Evolutionary conservation across 345 rosid genomes (phyloP).

Genomic region (Jatropha curcas): DNA sequence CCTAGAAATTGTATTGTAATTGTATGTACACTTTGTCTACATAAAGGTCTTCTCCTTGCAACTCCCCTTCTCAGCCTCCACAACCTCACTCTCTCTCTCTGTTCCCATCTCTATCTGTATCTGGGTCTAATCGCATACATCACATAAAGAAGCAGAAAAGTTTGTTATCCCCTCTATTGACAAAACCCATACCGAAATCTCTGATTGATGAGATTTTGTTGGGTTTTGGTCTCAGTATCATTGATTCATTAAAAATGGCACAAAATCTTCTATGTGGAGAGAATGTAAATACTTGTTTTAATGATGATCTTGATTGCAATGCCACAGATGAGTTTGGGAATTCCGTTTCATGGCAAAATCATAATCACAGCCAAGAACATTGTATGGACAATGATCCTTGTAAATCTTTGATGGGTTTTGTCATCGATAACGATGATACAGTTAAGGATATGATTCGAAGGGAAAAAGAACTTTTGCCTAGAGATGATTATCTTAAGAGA

Average conservation of each 20-base stretch:
- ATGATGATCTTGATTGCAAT: conserved; percentile 12
- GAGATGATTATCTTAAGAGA: conserved; percentile 42
- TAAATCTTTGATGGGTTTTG: conserved; percentile 2
- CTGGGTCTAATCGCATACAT: neutral
- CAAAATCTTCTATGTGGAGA: conserved; percentile 17
- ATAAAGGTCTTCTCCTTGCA: conserved; percentile 4
- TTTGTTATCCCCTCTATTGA: neutral
- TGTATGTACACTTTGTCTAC: conserved; percentile 12
- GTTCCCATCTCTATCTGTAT: neutral
- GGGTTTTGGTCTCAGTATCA: neutral
- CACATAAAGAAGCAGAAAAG: neutral
- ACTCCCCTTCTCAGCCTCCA: conserved; percentile 7
- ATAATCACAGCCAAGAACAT: neutral
- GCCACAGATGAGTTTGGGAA: conserved; percentile 10
- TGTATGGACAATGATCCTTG: neutral
- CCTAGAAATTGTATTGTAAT: neutral
- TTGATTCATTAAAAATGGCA: conserved; percentile 4
- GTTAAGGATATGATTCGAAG: conserved; percentile 9
- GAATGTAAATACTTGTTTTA: conserved; percentile 11
- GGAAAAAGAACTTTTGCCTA: conserved; percentile 5
- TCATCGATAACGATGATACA: neutral
- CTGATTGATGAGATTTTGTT: conserved; percentile 7
- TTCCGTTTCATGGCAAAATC: conserved; percentile 6
- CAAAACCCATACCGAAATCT: neutral
- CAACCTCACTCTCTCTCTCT: neutral